Percentiles rank a stretch among this genome's conserved stretches.
These are phyloP conservation scores for Kregervanrija fluxuum DNA, from an alignment of 805 yeast species.

Conservation along the genomic window DNA sequence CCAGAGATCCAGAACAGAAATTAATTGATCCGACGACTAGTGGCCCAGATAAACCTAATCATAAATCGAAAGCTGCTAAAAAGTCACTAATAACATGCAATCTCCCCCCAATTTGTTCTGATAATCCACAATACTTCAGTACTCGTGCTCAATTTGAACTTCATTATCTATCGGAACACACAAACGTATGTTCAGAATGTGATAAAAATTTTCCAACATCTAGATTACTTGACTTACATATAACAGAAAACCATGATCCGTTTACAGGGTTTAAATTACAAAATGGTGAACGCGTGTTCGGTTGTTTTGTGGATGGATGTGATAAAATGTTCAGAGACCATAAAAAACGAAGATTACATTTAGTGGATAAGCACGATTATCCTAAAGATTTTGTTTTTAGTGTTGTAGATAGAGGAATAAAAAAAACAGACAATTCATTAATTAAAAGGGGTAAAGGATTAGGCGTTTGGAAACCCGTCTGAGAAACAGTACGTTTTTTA, in stretches of 20 bases:
- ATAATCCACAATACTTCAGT: conserved; percentile 9
- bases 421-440: conserved; percentile 14
- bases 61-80: background rate
- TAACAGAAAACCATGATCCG: conserved; percentile 48
- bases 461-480: conserved; percentile 13
- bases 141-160: conserved; percentile 10
- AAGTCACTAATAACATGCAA: conserved; percentile 10
- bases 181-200: conserved; percentile 32
- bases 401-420: conserved; percentile 23
- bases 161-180: conserved; percentile 22
- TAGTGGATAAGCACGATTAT: conserved; percentile 43
- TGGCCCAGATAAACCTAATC: background rate
- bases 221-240: conserved; percentile 37
- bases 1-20: background rate
- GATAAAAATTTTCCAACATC: conserved; percentile 36
- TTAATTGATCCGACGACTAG: background rate
- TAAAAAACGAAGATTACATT: conserved; percentile 37
- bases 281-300: conserved; percentile 32
- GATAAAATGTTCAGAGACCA: conserved; percentile 31
- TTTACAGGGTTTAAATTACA: conserved; percentile 30
- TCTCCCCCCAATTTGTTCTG: conserved; percentile 18
- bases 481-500: background rate
- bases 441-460: conserved; percentile 13
- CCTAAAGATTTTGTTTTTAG: conserved; percentile 31
- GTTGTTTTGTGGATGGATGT: conserved; percentile 40